Percentiles rank a stretch among this genome's conserved stretches.
Conservation (phyloP, 1,284 basidiomycete species). For the Phellopilus nigrolimitatus region DNA sequence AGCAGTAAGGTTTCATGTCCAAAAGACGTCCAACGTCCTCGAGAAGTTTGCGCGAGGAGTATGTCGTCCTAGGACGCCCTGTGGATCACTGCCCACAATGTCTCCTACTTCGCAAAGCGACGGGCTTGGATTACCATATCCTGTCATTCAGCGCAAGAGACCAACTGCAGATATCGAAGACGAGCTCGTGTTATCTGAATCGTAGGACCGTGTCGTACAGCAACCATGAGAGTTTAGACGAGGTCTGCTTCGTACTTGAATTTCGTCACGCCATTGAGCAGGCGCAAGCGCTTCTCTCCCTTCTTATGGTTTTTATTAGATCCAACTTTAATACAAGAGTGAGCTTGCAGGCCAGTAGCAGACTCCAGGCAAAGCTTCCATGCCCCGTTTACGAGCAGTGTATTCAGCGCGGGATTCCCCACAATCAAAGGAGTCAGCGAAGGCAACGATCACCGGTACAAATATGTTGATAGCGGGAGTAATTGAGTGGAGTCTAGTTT, state of each 20-base stretch:
- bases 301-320: too few species aligned
- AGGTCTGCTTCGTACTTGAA: conserved; percentile 22
- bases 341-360: too few species aligned
- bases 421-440: too few species aligned
- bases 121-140: conserved; percentile 36
- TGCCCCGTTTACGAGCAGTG: too few species aligned
- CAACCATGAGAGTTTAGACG: conserved; percentile 24
- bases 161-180: conserved; percentile 28
- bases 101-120: conserved; percentile 33
- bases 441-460: too few species aligned
- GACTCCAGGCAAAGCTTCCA: too few species aligned
- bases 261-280: conserved; percentile 20
- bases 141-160: conserved; percentile 29
- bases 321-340: too few species aligned
- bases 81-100: conserved; percentile 36
- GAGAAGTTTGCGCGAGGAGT: conserved; percentile 38
- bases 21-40: conserved; percentile 35
- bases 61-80: conserved; percentile 35
- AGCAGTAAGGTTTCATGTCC: conserved; percentile 35
- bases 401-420: too few species aligned
- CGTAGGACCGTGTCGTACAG: conserved; percentile 26
- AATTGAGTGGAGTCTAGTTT: too few species aligned
- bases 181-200: conserved; percentile 24
- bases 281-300: neutral
- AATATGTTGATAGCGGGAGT: too few species aligned